Conservation (phyloP, 2,329 filamentous ascomycete genomes). For the Phoma sp. region DNA sequence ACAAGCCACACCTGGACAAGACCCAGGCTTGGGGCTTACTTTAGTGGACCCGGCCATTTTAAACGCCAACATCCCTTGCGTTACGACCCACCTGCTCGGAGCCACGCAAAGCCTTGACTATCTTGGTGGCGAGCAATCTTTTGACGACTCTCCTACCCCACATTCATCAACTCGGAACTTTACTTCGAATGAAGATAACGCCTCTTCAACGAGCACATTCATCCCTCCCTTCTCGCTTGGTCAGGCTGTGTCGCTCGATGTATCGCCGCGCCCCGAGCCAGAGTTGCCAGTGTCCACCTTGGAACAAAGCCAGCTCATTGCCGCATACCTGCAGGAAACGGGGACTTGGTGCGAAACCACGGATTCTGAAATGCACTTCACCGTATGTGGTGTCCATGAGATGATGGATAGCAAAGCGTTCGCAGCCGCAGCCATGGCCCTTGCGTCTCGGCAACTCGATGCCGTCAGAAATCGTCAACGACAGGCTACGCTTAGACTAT, state of each 20-base stretch:
- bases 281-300: background rate
- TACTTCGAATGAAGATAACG: too few species aligned
- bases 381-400: background rate
- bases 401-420: slow-evolving; percentile 5
- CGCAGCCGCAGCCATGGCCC: slow-evolving; percentile 3
- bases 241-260: background rate
- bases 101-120: too few species aligned
- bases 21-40: too few species aligned
- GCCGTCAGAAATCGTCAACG: background rate
- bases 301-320: slow-evolving; percentile 1
- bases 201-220: background rate
- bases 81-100: too few species aligned
- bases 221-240: slow-evolving; percentile 1
- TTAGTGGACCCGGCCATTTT: too few species aligned
- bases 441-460: slow-evolving; percentile 4
- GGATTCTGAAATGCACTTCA: slow-evolving; percentile 1
- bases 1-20: too few species aligned
- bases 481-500: slow-evolving; percentile 1
- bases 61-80: too few species aligned
- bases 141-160: too few species aligned
- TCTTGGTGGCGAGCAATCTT: too few species aligned
- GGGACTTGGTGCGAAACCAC: slow-evolving; percentile 6
- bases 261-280: background rate
- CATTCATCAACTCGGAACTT: too few species aligned
- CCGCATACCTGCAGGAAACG: slow-evolving; percentile 2